These are phyloP conservation scores for Excoecaria cochinchinensis DNA, from an alignment of 345 rosid genomes.

Conservation along the genomic window DNA sequence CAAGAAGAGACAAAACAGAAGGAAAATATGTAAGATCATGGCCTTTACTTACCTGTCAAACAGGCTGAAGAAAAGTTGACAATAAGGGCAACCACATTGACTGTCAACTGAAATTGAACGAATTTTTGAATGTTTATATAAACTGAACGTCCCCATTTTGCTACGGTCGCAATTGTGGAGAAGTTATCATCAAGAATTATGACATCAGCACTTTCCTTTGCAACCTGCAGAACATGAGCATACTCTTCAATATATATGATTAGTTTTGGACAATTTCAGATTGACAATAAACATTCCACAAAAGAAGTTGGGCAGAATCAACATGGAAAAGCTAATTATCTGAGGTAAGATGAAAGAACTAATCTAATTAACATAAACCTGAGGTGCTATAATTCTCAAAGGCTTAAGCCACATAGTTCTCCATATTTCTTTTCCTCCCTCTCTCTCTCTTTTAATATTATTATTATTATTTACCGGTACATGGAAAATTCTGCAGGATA, in stretches of 20 bases:
- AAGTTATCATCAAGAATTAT: slow-evolving; percentile 37
- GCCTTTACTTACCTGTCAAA: slow-evolving; percentile 55
- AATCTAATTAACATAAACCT: not conserved
- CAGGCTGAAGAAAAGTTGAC: slow-evolving; percentile 69
- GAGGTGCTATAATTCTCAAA: not conserved
- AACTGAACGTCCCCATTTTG: slow-evolving; percentile 40
- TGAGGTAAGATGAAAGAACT: not conserved
- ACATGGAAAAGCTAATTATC: not conserved
- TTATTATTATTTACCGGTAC: not conserved
- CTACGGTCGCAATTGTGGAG: slow-evolving; percentile 35
- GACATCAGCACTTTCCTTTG: slow-evolving; percentile 39
- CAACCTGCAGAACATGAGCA: slow-evolving; percentile 21
- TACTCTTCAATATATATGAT: not conserved
- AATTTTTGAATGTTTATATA: slow-evolving; percentile 36
- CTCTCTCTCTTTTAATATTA: too few relatives aligned
- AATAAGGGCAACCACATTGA: slow-evolving; percentile 33
- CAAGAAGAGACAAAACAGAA: slow-evolving; percentile 5
- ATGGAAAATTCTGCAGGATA: not conserved
- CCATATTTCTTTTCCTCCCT: not conserved
- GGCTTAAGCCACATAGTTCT: not conserved
- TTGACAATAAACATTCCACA: not conserved
- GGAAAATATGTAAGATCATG: slow-evolving; percentile 7
- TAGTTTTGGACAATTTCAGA: not conserved
- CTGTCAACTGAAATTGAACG: slow-evolving; percentile 37
- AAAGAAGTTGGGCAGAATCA: not conserved